Conservation (phyloP, 83 land plant genomes). For the Isoetes engelmannii region DNA sequence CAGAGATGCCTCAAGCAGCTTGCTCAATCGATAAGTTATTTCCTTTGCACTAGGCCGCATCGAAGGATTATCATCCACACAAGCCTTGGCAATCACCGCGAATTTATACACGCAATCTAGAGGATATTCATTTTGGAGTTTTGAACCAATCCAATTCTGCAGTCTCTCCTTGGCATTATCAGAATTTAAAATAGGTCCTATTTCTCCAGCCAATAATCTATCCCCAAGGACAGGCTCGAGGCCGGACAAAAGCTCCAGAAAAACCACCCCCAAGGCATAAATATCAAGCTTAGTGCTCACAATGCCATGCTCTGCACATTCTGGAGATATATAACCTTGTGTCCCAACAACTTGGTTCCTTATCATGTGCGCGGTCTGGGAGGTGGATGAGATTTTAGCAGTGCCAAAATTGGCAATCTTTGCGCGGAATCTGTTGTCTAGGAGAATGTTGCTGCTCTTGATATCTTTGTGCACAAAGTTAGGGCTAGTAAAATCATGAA, state of each 20-base stretch:
- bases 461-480: slow-evolving; percentile 39
- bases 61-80: slow-evolving; percentile 2
- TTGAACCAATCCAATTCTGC: slow-evolving; percentile 22
- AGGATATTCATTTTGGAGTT: not conserved
- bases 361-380: slow-evolving; percentile 4
- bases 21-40: not conserved
- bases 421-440: slow-evolving; percentile 23
- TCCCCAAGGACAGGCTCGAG: slow-evolving; percentile 14
- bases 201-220: slow-evolving; percentile 13
- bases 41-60: not conserved
- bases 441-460: slow-evolving; percentile 29
- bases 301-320: slow-evolving; percentile 19
- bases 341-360: slow-evolving; percentile 24
- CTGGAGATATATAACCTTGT: slow-evolving; percentile 26
- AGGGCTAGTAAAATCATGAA: slow-evolving; percentile 77
- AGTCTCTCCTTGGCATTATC: slow-evolving; percentile 9
- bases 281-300: slow-evolving; percentile 24
- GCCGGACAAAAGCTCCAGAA: slow-evolving; percentile 23
- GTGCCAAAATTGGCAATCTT: slow-evolving; percentile 28
- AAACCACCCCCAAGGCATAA: slow-evolving; percentile 22
- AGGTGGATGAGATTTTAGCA: slow-evolving; percentile 15
- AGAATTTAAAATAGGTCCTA: slow-evolving; percentile 1
- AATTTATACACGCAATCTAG: not conserved
- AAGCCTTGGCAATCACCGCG: not conserved
- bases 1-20: not conserved